Evolutionary conservation across 176 grass and related monocot species (phyloP), one percentile per base, ranked within the genome.

Genomic region (Zoysia japonica): DNA sequence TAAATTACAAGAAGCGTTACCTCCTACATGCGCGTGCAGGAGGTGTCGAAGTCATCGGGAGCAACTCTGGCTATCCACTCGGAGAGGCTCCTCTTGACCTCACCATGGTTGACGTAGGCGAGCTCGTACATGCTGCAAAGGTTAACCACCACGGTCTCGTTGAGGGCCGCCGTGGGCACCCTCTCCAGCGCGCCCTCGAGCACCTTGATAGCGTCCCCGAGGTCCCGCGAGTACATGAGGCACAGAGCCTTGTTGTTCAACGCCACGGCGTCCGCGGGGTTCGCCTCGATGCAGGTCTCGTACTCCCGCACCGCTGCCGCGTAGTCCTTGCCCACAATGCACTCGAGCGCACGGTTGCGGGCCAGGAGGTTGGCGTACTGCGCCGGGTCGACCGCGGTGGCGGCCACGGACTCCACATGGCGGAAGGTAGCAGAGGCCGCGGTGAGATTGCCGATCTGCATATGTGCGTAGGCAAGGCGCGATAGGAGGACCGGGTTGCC

Each of bases 51-150:
- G 63, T 95, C 92, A 64, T 98, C 90, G 0, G 92, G 90, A 2
- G 96, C 96, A 1, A 98, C 96, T 75, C 85, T 90, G 37, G 87
- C 65, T 1, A 98, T 90, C 95, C 92, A 98, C 36, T 86, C 87
- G 2, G 84, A 44, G 15, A 97, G 91, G 65, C 28, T 97, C 66
- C 87, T 88, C 86, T 93, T 97, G 60, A 93, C 86, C 50, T 93
- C 90, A 7, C 65, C 79, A 47, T 93, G 83, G 68, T 93, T 97
- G 80, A 97, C 90, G 38, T 55, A 93, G 20, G 93, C 93, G 62
- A 97, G 93, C 86, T 97, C 93, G 45, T 97, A 97, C 93, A 97
- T 93, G 53, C 93, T 93, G 87, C 93, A 93, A 46, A 97, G 72
- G 73, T 97, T 94, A 14, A 94, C 88, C 55, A 98, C 89, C 67